Conservation (phyloP, 176 grass and related monocot genomes). For the Aegilops tauschii region DNA sequence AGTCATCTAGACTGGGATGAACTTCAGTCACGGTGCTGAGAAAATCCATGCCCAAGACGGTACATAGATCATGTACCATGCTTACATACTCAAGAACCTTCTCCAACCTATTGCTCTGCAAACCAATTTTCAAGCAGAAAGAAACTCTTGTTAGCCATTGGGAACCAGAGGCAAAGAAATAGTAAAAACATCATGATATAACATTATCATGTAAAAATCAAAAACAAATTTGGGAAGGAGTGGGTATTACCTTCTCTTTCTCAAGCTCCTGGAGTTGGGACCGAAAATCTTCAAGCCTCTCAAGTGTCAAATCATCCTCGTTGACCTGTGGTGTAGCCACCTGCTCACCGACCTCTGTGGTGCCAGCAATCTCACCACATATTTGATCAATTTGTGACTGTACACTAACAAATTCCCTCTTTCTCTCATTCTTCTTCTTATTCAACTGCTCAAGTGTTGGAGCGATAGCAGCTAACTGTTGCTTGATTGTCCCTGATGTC, state of each 20-base stretch:
- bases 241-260: constrained; percentile 84
- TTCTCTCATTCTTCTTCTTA: constrained; percentile 83
- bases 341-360: constrained; percentile 62
- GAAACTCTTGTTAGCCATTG: not conserved
- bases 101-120: constrained; percentile 85
- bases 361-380: constrained; percentile 89
- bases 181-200: not conserved
- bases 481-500: constrained; percentile 89
- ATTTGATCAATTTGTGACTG: constrained; percentile 92
- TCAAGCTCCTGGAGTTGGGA: constrained; percentile 90
- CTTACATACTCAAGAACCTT: constrained; percentile 93
- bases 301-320: constrained; percentile 81
- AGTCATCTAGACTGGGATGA: constrained; percentile 82
- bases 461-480: constrained; percentile 84
- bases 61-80: constrained; percentile 90
- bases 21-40: constrained; percentile 87
- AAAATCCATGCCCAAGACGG: constrained; percentile 92
- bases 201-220: not conserved
- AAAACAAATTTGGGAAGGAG: not conserved
- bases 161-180: constrained; percentile 2
- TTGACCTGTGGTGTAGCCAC: constrained; percentile 67
- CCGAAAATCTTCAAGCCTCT: constrained; percentile 82
- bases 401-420: constrained; percentile 69
- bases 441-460: constrained; percentile 80
- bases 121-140: not conserved